Percentiles rank a stretch among this genome's conserved stretches.
phyloP scores from a whole-genome alignment of 2,329 filamentous ascomycete species.

The Huntiella omanensis region DNA sequence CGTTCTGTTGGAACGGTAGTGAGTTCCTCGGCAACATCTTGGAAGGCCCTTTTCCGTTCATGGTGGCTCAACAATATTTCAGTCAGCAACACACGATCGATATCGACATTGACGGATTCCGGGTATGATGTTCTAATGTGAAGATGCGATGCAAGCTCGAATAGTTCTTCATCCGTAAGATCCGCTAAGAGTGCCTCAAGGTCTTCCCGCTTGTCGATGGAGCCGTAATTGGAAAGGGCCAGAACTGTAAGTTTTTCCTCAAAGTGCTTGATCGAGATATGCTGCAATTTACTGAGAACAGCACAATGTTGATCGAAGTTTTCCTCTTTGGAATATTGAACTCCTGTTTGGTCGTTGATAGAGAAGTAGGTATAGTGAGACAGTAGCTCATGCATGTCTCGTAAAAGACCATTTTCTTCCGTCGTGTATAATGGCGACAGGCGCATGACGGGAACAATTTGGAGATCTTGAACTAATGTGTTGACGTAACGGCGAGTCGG shows the following conservation, averaged over 20 bases:
- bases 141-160: slow-evolving; percentile 47
- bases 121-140: slow-evolving; percentile 75
- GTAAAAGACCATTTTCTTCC: slow-evolving; percentile 55
- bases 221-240: slow-evolving; percentile 78
- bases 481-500: slow-evolving; percentile 91
- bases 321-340: slow-evolving; percentile 51
- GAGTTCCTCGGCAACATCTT: slow-evolving; percentile 54
- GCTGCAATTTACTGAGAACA: slow-evolving; percentile 58
- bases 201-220: slow-evolving; percentile 64
- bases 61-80: slow-evolving; percentile 60
- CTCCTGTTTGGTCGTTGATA: slow-evolving; percentile 77
- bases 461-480: slow-evolving; percentile 66
- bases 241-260: slow-evolving; percentile 81
- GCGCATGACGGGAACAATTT: slow-evolving; percentile 57
- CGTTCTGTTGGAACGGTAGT: slow-evolving; percentile 70
- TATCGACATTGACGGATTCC: slow-evolving; percentile 40
- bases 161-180: slow-evolving; percentile 57
- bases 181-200: slow-evolving; percentile 55
- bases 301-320: slow-evolving; percentile 67
- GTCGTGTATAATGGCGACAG: slow-evolving; percentile 63
- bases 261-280: slow-evolving; percentile 61
- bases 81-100: slow-evolving; percentile 44
- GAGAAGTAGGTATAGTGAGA: slow-evolving; percentile 76
- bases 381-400: slow-evolving; percentile 64
- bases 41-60: slow-evolving; percentile 64